Conservation (phyloP, 345 rosid genomes). For the Erysimum cheiranthoides region DNA sequence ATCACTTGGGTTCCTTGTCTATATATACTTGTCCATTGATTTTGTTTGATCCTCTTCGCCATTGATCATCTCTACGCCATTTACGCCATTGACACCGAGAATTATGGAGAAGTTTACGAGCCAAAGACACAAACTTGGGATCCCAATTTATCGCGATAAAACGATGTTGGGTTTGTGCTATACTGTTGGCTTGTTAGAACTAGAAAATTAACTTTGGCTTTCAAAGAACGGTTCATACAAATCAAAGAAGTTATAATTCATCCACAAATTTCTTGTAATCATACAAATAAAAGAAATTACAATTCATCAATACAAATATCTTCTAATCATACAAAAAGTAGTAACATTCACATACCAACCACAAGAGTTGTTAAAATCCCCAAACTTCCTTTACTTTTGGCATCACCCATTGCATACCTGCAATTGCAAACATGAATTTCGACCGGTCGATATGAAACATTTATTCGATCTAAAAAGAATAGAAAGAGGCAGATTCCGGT, state of each 20-base stretch:
- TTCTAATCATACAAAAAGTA: neutral
- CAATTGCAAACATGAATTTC: neutral
- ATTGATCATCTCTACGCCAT: too few relatives aligned
- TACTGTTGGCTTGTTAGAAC: too few relatives aligned
- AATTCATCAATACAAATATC: neutral
- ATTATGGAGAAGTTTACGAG: too few relatives aligned
- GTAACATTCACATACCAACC: constrained; percentile 12
- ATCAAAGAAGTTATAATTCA: neutral
- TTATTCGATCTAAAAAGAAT: neutral
- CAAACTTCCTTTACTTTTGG: neutral
- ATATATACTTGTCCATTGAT: neutral
- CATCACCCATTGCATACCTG: constrained; percentile 5
- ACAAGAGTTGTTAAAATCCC: neutral
- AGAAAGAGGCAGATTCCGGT: neutral
- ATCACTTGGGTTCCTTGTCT: constrained; percentile 25
- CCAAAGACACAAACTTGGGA: too few relatives aligned
- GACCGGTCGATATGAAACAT: neutral
- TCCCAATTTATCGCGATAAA: too few relatives aligned
- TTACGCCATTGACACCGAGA: too few relatives aligned
- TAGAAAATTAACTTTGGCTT: neutral
- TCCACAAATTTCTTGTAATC: too few relatives aligned
- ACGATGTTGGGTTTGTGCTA: too few relatives aligned
- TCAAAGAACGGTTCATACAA: constrained; percentile 1
- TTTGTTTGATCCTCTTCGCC: too few relatives aligned
- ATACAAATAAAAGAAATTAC: neutral